Evolutionary conservation across 1,284 basidiomycete species (phyloP), one percentile per base, ranked within the genome.

Genomic region (Sphaerobolus stellatus): DNA sequence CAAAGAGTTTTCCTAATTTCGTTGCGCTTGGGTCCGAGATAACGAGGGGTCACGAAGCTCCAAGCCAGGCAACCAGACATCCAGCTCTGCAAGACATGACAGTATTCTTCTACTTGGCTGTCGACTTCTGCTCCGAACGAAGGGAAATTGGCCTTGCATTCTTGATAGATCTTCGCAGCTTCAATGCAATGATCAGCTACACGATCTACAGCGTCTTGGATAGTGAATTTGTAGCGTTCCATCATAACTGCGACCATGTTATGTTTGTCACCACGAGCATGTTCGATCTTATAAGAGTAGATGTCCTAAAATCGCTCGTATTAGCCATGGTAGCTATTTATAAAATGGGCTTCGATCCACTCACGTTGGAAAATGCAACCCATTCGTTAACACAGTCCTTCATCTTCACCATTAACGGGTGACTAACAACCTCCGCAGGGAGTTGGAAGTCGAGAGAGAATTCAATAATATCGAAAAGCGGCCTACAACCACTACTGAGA

Each of bases 1-100:
- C 84, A 86, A 29, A 83, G 82, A 65, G 82, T 83, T 7, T 74
- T 71, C 60, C 80, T 72, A 18, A 84, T 78, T 61, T 85, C 79
- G 44, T 75, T 76, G 1, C 79, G 81, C 54, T 76, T 78, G 34
- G 73, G 72, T 38, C 71, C 73, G 58, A 77, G 75, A 61, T 77
- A 76, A 14, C 75, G 64, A 52, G 66, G 65, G n/a, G 71, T 70
- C 59, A 70, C 64, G 59, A 75, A 75, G 48, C 70, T 71, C 74
- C 74, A 76, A 56, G 72, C 67, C 43, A 75, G 61, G 53, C 67
- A 69, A 16, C 73, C 74, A 28, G 70, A 65, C 56, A 75, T 71
- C 69, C 69, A 71, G 56, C 67, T 63, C 48, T 65, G 61, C n/a
- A 71, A 60, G 13, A 66, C 68, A 13, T 62, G 55, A 36, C 65